Evolutionary conservation across 192 early-diverging fungal species (phyloP), one percentile per base, ranked within the genome.

Genomic region (Spinellus fusiger): DNA sequence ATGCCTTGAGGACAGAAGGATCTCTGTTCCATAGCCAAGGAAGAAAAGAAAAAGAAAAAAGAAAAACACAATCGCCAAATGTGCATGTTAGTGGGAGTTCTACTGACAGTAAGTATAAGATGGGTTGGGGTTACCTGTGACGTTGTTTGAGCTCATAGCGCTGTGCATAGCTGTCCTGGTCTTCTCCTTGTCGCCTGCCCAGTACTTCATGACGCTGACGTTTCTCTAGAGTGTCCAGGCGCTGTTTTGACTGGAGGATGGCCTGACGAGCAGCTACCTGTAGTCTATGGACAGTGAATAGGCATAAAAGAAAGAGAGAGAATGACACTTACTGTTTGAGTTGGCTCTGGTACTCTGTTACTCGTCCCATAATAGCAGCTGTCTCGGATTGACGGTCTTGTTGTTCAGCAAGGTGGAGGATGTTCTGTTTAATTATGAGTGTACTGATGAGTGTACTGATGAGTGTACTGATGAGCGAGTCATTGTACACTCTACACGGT

Each of bases 291-390:
- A 35, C 5, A 35, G 31, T 46, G 26, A 4, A 40, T 26, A 32
- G 10, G n/a, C 9, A 50, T 25, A 53, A 49, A 20, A 12, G n/a
- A 23, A 28, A 40, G 10, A 34, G 56, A 18, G 27, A 34, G 18
- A 27, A 35, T 23, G 18, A 26, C 25, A 60, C 74, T 73, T 76
- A 82, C 82, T 77, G 66, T 40, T 71, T 77, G 35, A 77, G 66
- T 51, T 81, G 80, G 8, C 70, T 62, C 44, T 84, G 77, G 20
- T 81, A 78, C 49, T 76, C 75, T 26, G 59, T 70, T 40, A 80
- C 55, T 66, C 69, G 62, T 3, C 65, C 54, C 18, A 84, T 26
- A 26, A 80, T 73, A 9, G 52, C 28, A 2, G 61, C 40, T 27
- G 73, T 65, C 57, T 75, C 74, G 1, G 71, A 20, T 26, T 78